Conservation (phyloP, 306 rosid genomes). For the Cercis canadensis region DNA sequence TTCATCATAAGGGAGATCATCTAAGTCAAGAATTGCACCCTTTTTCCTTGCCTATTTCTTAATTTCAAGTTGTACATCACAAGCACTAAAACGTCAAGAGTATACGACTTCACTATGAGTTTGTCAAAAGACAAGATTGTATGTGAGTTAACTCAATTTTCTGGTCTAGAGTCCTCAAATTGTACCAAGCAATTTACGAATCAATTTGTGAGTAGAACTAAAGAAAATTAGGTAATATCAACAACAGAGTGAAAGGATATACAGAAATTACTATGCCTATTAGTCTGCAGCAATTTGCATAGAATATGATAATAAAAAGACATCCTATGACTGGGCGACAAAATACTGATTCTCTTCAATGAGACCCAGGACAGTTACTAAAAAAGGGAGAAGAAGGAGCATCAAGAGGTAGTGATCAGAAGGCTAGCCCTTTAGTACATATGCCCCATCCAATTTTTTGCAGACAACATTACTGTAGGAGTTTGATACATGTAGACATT, state of each 20-base stretch:
- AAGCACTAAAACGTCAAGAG: no score
- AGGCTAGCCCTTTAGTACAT: no score
- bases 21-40: not conserved
- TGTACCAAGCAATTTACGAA: not conserved
- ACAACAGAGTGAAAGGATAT: no score
- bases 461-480: no score
- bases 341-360: no score
- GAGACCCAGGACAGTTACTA: no score
- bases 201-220: not conserved
- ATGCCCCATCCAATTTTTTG: no score
- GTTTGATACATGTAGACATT: no score
- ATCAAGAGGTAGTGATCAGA: no score
- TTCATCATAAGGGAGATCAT: not conserved
- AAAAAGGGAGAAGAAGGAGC: no score
- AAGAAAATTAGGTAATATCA: not conserved
- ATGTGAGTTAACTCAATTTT: not conserved
- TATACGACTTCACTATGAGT: not conserved
- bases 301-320: not conserved
- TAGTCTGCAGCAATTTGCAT: not conserved
- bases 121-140: not conserved
- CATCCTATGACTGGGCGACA: no score
- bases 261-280: not conserved
- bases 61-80: not conserved
- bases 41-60: not conserved
- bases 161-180: not conserved